A percentile compares a stretch with the other conserved stretches of the same genome.
These are phyloP conservation scores for Leccinum aurantiacum DNA, from an alignment of 768 basidiomycete genomes.

Conservation along the genomic window DNA sequence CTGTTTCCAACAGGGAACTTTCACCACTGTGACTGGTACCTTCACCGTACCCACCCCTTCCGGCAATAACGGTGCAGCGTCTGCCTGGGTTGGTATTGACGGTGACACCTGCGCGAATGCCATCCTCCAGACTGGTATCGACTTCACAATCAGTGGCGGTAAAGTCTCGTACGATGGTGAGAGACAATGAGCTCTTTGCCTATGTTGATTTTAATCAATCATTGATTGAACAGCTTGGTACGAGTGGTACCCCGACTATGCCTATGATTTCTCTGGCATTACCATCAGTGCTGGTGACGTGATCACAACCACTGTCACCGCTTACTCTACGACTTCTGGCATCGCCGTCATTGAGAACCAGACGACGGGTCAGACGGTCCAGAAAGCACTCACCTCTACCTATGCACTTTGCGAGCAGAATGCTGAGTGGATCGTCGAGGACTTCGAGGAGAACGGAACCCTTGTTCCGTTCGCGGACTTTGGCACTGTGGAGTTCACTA, in stretches of 20 bases:
- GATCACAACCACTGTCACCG: slow-evolving; percentile 18
- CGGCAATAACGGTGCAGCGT: not conserved
- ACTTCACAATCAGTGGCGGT: slow-evolving; percentile 2
- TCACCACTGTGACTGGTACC: slow-evolving; percentile 13
- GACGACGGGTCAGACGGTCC: slow-evolving; percentile 17
- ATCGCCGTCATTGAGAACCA: slow-evolving; percentile 19
- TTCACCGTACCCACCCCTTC: slow-evolving; percentile 9
- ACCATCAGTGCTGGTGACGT: slow-evolving; percentile 16
- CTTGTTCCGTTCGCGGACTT: slow-evolving; percentile 18
- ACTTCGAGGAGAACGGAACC: slow-evolving; percentile 13
- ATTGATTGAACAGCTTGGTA: slow-evolving; percentile 20
- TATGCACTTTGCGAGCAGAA: slow-evolving; percentile 17
- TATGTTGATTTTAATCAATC: not conserved
- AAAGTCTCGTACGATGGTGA: slow-evolving; percentile 9
- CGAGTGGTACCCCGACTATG: slow-evolving; percentile 25
- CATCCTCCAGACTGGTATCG: slow-evolving; percentile 17
- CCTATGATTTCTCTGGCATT: slow-evolving; percentile 8
- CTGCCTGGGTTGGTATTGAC: slow-evolving; percentile 22
- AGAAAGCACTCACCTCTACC: slow-evolving; percentile 5
- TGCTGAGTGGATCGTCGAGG: slow-evolving; percentile 29
- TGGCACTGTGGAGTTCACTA: slow-evolving; percentile 18
- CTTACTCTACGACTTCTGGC: slow-evolving; percentile 23
- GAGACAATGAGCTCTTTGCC: not conserved
- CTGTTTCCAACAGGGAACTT: slow-evolving; percentile 9
- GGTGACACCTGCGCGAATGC: slow-evolving; percentile 7